phyloP scores from a whole-genome alignment of 495 filamentous ascomycete genomes.

The Viridothelium virens region DNA sequence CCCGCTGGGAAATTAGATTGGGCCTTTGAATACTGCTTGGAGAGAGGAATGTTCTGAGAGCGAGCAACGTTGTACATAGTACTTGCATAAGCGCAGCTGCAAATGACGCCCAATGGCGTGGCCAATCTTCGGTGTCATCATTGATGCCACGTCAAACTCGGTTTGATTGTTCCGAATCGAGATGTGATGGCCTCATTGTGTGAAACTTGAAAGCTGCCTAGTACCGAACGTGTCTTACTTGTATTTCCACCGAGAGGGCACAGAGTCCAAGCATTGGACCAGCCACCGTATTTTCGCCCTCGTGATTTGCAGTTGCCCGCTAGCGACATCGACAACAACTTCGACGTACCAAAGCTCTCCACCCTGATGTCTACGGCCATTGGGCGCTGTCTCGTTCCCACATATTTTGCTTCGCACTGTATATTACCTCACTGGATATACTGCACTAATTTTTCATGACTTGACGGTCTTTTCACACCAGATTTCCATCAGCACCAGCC shows the following conservation, averaged over 20 bases:
- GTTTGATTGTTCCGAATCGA: background rate
- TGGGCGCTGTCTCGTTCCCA: background rate
- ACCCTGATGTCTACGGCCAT: background rate
- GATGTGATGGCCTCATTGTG: too few relatives aligned
- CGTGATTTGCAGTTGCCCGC: background rate
- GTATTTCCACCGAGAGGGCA: too few relatives aligned
- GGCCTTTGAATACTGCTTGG: background rate
- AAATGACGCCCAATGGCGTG: background rate
- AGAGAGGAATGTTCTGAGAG: background rate
- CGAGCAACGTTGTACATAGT: background rate
- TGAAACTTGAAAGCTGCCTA: too few relatives aligned
- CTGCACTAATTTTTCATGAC: background rate
- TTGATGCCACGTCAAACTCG: slow-evolving; percentile 7
- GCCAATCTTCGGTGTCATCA: background rate
- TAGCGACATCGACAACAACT: background rate
- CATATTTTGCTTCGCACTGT: background rate
- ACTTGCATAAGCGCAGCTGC: background rate
- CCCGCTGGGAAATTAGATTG: background rate
- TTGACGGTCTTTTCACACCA: background rate
- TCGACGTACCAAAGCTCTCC: background rate
- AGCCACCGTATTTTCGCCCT: background rate
- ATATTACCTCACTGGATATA: background rate
- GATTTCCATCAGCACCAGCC: background rate
- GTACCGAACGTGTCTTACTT: too few relatives aligned
- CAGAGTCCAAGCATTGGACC: too few relatives aligned